Conservation (phyloP, 2,329 filamentous ascomycete species). For the Penicillium corylophilum region DNA sequence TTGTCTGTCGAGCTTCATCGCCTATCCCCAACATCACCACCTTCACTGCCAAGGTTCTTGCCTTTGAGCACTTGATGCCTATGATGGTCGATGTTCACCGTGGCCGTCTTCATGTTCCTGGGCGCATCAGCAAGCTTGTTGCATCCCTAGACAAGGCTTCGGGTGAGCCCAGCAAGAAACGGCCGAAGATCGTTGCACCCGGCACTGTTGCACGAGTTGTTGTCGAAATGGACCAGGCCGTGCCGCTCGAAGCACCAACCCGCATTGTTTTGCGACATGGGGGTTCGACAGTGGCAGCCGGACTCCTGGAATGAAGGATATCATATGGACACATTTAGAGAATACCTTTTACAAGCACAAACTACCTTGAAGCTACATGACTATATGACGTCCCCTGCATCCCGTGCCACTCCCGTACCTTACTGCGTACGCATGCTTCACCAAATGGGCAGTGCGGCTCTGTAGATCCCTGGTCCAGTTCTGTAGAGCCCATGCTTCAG, state of each 20-base stretch:
- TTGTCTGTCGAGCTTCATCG: constrained; percentile 69
- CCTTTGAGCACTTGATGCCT: constrained; percentile 85
- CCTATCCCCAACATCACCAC: constrained; percentile 70
- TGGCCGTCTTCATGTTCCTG: constrained; percentile 76
- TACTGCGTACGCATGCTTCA: constrained; percentile 3
- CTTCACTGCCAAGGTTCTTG: constrained; percentile 80
- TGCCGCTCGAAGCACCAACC: constrained; percentile 77
- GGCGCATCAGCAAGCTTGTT: constrained; percentile 68
- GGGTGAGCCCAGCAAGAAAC: constrained; percentile 75
- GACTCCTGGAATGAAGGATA: constrained; percentile 63
- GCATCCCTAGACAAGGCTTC: constrained; percentile 76
- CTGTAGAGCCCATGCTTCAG: constrained; percentile 3
- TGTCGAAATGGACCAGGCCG: constrained; percentile 69
- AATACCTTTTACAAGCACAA: background rate
- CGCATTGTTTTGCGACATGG: constrained; percentile 77
- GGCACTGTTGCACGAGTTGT: constrained; percentile 73
- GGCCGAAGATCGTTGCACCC: constrained; percentile 78
- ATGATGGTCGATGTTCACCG: constrained; percentile 87
- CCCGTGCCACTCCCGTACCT: constrained; percentile 2
- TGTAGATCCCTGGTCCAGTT: constrained; percentile 14
- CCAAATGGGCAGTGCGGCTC: constrained; percentile 9
- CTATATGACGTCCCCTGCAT: background rate
- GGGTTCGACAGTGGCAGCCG: constrained; percentile 84
- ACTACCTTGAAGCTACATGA: background rate
- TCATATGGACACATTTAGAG: constrained; percentile 2